phyloP scores from a whole-genome alignment of 176 grass and related monocot genomes.

The Dactylis glomerata region DNA sequence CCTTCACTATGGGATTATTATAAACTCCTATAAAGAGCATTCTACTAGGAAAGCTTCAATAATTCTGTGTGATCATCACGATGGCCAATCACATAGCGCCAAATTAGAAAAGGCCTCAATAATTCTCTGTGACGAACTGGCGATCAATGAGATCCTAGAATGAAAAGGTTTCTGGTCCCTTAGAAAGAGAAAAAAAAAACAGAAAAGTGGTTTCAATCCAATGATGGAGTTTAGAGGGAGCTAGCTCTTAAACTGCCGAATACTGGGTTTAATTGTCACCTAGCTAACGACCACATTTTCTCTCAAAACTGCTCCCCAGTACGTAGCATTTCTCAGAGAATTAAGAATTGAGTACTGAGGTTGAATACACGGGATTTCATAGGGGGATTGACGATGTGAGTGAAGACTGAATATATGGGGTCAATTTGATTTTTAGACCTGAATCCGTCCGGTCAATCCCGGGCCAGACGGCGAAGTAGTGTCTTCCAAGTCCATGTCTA shows the following conservation, averaged over 20 bases:
- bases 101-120: constrained; percentile 7
- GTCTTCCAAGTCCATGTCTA: background rate
- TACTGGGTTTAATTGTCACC: background rate
- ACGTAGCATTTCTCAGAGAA: no score
- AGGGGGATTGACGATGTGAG: background rate
- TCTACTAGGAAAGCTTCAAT: background rate
- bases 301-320: background rate
- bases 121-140: background rate
- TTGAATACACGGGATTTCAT: background rate
- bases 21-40: background rate
- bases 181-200: background rate
- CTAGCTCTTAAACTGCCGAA: background rate
- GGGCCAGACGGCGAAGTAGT: background rate
- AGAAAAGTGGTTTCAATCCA: background rate
- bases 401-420: background rate
- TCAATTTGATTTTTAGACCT: background rate
- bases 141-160: constrained; percentile 20
- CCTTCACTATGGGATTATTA: background rate
- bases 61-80: constrained; percentile 21
- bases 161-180: background rate
- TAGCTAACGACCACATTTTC: background rate
- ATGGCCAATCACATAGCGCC: background rate
- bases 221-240: background rate
- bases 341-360: no score
- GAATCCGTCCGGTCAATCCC: background rate